phyloP scores from a whole-genome alignment of 768 basidiomycete genomes.

The Terana coerulea region DNA sequence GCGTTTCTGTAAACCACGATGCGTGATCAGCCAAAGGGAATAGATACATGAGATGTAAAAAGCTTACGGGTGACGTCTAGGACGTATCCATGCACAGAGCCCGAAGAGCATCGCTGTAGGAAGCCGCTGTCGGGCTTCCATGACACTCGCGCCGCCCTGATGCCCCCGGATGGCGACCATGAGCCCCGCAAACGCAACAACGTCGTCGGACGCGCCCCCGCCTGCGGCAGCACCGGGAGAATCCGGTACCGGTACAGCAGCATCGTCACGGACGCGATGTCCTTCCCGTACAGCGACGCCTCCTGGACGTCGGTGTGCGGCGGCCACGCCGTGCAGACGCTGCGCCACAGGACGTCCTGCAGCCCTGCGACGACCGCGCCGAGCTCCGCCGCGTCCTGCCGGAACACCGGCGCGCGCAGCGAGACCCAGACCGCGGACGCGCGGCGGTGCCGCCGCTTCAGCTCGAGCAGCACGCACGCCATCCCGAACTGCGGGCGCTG shows the following conservation, averaged over 20 bases:
- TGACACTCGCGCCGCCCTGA: neutral
- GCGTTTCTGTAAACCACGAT: neutral
- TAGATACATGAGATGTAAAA: neutral
- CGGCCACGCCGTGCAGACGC: neutral
- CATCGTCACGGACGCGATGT: neutral
- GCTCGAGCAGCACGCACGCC: neutral
- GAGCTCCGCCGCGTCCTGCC: neutral
- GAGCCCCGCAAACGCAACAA: neutral
- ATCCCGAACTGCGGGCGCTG: neutral
- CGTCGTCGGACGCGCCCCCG: neutral
- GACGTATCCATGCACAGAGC: neutral
- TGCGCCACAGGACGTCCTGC: neutral
- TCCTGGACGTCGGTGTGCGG: neutral
- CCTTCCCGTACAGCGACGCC: neutral
- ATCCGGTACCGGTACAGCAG: neutral
- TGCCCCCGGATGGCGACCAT: neutral
- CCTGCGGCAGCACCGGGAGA: neutral
- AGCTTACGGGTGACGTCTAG: neutral
- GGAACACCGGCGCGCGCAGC: neutral
- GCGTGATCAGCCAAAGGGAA: neutral
- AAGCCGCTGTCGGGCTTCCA: neutral
- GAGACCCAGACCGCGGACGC: neutral
- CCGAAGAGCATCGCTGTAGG: neutral
- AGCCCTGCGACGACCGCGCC: neutral
- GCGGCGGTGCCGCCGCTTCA: neutral